A percentile compares a stretch with the other conserved stretches of the same genome.
Evolutionary conservation across 371 early-diverging fungal species (phyloP).

Genomic region (Rhizopus arrhizus): DNA sequence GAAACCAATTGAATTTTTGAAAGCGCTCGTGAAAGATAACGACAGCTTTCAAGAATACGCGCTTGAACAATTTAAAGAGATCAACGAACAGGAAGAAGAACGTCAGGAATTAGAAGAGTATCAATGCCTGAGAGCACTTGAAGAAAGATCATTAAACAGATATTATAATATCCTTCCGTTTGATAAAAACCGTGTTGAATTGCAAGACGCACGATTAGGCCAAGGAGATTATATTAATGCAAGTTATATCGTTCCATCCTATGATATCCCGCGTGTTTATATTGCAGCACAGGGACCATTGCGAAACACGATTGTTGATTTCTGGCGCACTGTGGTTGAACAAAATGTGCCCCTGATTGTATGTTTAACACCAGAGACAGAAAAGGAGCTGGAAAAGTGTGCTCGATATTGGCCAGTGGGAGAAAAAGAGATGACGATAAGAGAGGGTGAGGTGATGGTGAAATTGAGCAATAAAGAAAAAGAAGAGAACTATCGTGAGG

Average conservation of each 20-base stretch:
- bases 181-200: slow-evolving; percentile 54
- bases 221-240: slow-evolving; percentile 83
- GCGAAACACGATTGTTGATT: slow-evolving; percentile 73
- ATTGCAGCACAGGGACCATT: slow-evolving; percentile 94
- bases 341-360: slow-evolving; percentile 74
- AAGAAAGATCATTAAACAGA: slow-evolving; percentile 34
- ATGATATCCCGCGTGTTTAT: slow-evolving; percentile 51
- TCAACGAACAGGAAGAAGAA: neutral
- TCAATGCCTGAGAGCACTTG: slow-evolving; percentile 11
- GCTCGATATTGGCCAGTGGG: slow-evolving; percentile 75
- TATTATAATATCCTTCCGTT: slow-evolving; percentile 63
- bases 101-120: neutral
- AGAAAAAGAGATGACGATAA: slow-evolving; percentile 15
- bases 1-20: neutral
- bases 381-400: slow-evolving; percentile 72
- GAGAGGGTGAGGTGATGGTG: slow-evolving; percentile 6
- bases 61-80: neutral
- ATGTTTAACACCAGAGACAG: slow-evolving; percentile 81
- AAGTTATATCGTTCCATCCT: slow-evolving; percentile 57
- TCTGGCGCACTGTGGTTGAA: slow-evolving; percentile 91
- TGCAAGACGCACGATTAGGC: slow-evolving; percentile 24
- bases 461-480: slow-evolving; percentile 12
- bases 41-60: neutral
- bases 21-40: neutral
- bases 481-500: slow-evolving; percentile 11